Percentiles rank a stretch among this genome's conserved stretches.
These are phyloP conservation scores for Phytophthora quininea DNA, from an alignment of 352 stramenopile species.

Conservation along the genomic window DNA sequence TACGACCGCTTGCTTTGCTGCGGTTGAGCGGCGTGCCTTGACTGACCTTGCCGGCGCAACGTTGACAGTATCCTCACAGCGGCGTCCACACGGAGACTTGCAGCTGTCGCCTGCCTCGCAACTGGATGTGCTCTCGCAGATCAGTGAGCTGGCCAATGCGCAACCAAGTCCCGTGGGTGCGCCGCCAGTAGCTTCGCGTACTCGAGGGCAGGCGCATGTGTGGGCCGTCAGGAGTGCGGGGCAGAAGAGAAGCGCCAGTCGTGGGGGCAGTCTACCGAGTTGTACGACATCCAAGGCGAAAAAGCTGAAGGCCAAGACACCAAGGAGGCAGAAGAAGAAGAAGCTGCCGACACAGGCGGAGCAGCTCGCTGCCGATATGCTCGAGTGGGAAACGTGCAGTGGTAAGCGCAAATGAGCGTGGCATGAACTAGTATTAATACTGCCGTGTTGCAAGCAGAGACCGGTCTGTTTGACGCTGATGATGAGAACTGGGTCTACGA, in stretches of 20 bases:
- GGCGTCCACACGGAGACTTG: conserved; percentile 22
- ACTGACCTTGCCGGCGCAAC: too few relatives aligned
- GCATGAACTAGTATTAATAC: not conserved
- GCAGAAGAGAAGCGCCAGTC: conserved; percentile 1
- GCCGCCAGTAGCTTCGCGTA: conserved; percentile 1
- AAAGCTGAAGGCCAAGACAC: conserved; percentile 15
- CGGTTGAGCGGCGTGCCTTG: too few relatives aligned
- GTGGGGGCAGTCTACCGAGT: not conserved
- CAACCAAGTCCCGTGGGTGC: conserved; percentile 14
- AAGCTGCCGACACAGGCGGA: conserved; percentile 20
- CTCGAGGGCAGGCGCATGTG: conserved; percentile 14
- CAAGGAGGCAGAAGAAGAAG: conserved; percentile 14
- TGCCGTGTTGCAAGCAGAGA: conserved; percentile 14
- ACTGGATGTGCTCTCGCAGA: conserved; percentile 76
- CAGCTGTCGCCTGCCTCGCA: conserved; percentile 72
- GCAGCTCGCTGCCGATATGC: conserved; percentile 51
- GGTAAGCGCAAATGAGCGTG: conserved; percentile 34
- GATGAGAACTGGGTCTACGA: conserved; percentile 53
- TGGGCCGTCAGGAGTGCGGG: conserved; percentile 26
- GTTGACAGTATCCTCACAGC: too few relatives aligned
- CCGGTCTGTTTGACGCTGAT: conserved; percentile 39
- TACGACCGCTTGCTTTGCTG: not conserved
- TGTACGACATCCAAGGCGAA: conserved; percentile 8
- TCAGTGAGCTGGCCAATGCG: conserved; percentile 68
- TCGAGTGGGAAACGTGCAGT: conserved; percentile 71